Conservation (phyloP, 371 early-diverging fungal species). For the Apophysomyces sp. region DNA sequence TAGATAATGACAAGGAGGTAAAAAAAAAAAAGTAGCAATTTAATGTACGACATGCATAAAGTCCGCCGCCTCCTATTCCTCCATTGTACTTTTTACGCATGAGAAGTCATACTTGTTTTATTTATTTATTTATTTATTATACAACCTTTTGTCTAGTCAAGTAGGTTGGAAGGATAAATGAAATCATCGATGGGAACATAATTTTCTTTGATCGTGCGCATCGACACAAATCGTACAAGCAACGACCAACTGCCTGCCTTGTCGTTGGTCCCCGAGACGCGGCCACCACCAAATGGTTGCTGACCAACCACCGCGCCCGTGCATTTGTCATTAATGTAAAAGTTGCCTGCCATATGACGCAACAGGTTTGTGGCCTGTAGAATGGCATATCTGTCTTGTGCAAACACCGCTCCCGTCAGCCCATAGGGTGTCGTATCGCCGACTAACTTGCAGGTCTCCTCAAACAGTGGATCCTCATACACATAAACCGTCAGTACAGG, state of each 20-base stretch:
- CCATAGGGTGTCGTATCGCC: slow-evolving; percentile 85
- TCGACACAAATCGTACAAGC: slow-evolving; percentile 83
- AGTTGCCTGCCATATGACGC: slow-evolving; percentile 94
- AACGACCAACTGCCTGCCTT: slow-evolving; percentile 86
- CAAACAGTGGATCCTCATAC: slow-evolving; percentile 84
- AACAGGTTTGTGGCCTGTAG: slow-evolving; percentile 74
- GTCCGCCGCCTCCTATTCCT: neutral
- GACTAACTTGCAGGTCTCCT: slow-evolving; percentile 70
- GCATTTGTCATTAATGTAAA: slow-evolving; percentile 98
- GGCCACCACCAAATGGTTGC: slow-evolving; percentile 96
- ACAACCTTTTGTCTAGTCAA: neutral
- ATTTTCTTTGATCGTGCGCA: slow-evolving; percentile 95
- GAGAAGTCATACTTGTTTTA: neutral
- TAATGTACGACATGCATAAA: neutral
- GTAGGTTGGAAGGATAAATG: slow-evolving; percentile 87
- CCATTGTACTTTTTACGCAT: neutral
- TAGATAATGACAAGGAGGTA: neutral
- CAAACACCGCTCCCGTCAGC: slow-evolving; percentile 90
- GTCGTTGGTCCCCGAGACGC: slow-evolving; percentile 97
- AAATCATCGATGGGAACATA: slow-evolving; percentile 82
- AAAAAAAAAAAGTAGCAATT: no score
- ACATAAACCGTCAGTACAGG: slow-evolving; percentile 94
- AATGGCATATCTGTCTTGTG: slow-evolving; percentile 81
- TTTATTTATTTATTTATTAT: neutral
- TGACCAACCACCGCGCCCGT: slow-evolving; percentile 98